A percentile compares a stretch with the other conserved stretches of the same genome.
Evolutionary conservation across 352 stramenopile genomes (phyloP).

Genomic region (Phytophthora constricta): DNA sequence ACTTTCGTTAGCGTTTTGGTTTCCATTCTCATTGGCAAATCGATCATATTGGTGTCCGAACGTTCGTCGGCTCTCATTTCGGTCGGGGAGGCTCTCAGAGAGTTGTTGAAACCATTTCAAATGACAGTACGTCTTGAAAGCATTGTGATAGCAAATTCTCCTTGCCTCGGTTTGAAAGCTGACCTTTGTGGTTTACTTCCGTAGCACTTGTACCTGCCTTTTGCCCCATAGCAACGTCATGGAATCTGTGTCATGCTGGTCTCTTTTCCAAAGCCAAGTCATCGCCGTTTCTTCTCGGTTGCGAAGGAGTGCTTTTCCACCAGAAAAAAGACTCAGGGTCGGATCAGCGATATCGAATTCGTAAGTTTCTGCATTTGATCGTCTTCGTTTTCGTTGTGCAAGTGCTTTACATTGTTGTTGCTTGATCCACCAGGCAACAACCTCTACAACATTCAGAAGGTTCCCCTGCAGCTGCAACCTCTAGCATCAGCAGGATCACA

Average conservation of each 20-base stretch:
- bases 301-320: slow-evolving; percentile 52
- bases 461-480: slow-evolving; percentile 47
- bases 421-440: slow-evolving; percentile 54
- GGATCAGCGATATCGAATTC: slow-evolving; percentile 68
- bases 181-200: neutral
- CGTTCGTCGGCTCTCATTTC: slow-evolving; percentile 44
- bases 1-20: slow-evolving; percentile 57
- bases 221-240: slow-evolving; percentile 49
- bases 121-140: slow-evolving; percentile 44
- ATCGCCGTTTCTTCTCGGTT: slow-evolving; percentile 59
- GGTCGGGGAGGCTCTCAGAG: slow-evolving; percentile 44
- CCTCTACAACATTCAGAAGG: slow-evolving; percentile 72
- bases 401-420: slow-evolving; percentile 3
- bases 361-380: slow-evolving; percentile 37
- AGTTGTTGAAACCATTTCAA: slow-evolving; percentile 61
- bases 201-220: slow-evolving; percentile 65
- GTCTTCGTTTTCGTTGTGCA: neutral
- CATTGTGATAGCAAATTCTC: neutral
- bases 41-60: slow-evolving; percentile 65
- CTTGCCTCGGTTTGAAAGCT: neutral
- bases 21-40: slow-evolving; percentile 55
- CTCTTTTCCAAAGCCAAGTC: slow-evolving; percentile 39
- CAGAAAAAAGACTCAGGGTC: slow-evolving; percentile 54
- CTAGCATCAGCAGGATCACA: slow-evolving; percentile 2
- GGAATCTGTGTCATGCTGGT: slow-evolving; percentile 35